phyloP scores from a whole-genome alignment of 2,329 filamentous ascomycete species.

The Calonectria pauciramosa region DNA sequence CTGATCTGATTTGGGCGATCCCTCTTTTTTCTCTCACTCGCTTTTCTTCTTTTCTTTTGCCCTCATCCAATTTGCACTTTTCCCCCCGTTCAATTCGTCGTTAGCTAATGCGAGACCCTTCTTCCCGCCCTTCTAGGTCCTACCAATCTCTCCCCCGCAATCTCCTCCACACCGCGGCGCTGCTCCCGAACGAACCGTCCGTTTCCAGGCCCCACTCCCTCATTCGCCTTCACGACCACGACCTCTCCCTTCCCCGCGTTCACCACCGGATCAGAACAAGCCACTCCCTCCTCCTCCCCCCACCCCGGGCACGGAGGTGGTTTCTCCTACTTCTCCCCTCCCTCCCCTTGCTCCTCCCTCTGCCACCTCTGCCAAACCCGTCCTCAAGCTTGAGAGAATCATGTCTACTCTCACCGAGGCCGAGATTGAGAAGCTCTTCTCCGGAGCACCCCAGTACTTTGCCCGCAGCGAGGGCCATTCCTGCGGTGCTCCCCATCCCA shows the following conservation, averaged over 20 bases:
- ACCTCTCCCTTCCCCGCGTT: slow-evolving; percentile 51
- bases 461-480: slow-evolving; percentile 71
- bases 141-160: slow-evolving; percentile 40
- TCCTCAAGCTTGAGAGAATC: slow-evolving; percentile 68
- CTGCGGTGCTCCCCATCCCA: slow-evolving; percentile 72
- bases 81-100: slow-evolving; percentile 9
- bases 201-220: slow-evolving; percentile 40
- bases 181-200: slow-evolving; percentile 43
- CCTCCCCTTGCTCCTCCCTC: not conserved
- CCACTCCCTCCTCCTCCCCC: slow-evolving; percentile 67
- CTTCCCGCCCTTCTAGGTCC: slow-evolving; percentile 18
- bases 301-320: slow-evolving; percentile 54
- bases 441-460: slow-evolving; percentile 81
- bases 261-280: slow-evolving; percentile 66
- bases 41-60: not conserved
- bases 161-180: slow-evolving; percentile 44
- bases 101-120: slow-evolving; percentile 20
- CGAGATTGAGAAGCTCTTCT: slow-evolving; percentile 79
- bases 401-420: slow-evolving; percentile 71
- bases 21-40: slow-evolving; percentile 7
- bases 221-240: slow-evolving; percentile 44
- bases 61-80: not conserved
- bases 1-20: slow-evolving; percentile 22
- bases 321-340: slow-evolving; percentile 40
- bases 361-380: slow-evolving; percentile 52